Evolutionary conservation across 805 yeast species (phyloP).

Genomic region (Dipodascus geniculatus): DNA sequence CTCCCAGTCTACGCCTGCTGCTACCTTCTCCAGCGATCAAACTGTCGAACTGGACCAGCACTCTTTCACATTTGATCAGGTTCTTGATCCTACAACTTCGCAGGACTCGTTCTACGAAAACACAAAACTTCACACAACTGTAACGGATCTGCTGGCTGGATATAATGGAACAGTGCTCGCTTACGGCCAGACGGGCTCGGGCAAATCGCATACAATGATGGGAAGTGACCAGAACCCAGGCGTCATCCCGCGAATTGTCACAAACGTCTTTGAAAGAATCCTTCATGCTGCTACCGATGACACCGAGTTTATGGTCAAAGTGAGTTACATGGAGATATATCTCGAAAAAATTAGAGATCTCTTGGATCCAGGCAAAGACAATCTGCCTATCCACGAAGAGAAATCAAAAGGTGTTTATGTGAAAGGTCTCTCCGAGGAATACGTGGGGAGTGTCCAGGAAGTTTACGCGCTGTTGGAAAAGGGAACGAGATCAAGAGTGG

Average conservation of each 20-base stretch:
- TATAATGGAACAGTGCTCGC: constrained; percentile 68
- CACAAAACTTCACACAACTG: constrained; percentile 43
- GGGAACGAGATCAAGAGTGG: constrained; percentile 44
- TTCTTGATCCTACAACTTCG: constrained; percentile 38
- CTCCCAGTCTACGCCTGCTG: background rate
- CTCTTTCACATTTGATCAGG: constrained; percentile 50
- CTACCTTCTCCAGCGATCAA: background rate
- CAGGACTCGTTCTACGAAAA: constrained; percentile 51
- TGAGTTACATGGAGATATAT: constrained; percentile 54
- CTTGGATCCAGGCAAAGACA: constrained; percentile 20
- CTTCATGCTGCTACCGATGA: constrained; percentile 29
- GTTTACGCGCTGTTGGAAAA: constrained; percentile 31
- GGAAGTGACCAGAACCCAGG: constrained; percentile 51
- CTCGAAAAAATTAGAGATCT: constrained; percentile 56
- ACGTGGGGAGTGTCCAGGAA: constrained; percentile 32
- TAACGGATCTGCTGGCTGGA: constrained; percentile 62
- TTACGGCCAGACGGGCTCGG: constrained; percentile 72
- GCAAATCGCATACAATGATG: constrained; percentile 69
- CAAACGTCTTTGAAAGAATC: constrained; percentile 49
- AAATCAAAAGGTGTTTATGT: constrained; percentile 54
- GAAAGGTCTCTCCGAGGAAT: constrained; percentile 40
- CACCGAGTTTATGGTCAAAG: constrained; percentile 39
- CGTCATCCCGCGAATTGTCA: constrained; percentile 60
- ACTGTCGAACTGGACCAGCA: background rate
- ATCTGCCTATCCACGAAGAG: constrained; percentile 42